Evolutionary conservation across 1,284 basidiomycete species (phyloP).

Genomic region (Pterulicium gracile): DNA sequence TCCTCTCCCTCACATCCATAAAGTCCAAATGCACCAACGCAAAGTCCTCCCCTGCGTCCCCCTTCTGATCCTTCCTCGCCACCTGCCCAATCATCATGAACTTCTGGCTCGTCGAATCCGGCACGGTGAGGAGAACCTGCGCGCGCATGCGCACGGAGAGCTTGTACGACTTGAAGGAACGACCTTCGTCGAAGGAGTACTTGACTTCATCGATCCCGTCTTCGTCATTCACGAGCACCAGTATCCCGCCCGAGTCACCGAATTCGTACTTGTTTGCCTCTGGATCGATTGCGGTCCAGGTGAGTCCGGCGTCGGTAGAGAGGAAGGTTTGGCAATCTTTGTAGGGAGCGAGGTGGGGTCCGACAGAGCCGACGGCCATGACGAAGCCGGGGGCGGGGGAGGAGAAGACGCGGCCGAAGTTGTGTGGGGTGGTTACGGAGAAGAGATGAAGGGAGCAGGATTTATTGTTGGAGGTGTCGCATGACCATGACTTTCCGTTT

Average conservation of each 20-base stretch:
- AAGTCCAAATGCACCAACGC: conserved; percentile 84
- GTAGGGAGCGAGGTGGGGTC: conserved; percentile 63
- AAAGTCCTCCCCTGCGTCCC: conserved; percentile 24
- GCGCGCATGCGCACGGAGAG: conserved; percentile 71
- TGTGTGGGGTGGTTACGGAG: conserved; percentile 86
- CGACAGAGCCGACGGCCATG: conserved; percentile 91
- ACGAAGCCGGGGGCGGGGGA: conserved; percentile 89
- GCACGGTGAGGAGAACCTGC: conserved; percentile 70
- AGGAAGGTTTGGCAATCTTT: conserved; percentile 91
- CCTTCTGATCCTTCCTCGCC: conserved; percentile 52
- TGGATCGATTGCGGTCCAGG: conserved; percentile 71
- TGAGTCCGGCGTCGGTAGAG: conserved; percentile 81
- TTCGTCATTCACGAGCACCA: conserved; percentile 86
- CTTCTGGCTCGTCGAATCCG: conserved; percentile 90
- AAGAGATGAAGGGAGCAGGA: conserved; percentile 84
- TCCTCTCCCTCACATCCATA: conserved; percentile 50
- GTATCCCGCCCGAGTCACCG: conserved; percentile 80
- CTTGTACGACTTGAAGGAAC: conserved; percentile 67
- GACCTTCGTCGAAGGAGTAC: conserved; percentile 84
- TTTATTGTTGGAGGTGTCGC: conserved; percentile 45
- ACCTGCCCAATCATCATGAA: conserved; percentile 80
- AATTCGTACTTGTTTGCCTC: conserved; percentile 94
- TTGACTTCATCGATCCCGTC: conserved; percentile 61
- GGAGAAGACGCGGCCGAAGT: conserved; percentile 89
- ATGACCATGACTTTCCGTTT: conserved; percentile 52